phyloP scores from a whole-genome alignment of 2,329 filamentous ascomycete genomes.

The Raffaelea deltoideospora region DNA sequence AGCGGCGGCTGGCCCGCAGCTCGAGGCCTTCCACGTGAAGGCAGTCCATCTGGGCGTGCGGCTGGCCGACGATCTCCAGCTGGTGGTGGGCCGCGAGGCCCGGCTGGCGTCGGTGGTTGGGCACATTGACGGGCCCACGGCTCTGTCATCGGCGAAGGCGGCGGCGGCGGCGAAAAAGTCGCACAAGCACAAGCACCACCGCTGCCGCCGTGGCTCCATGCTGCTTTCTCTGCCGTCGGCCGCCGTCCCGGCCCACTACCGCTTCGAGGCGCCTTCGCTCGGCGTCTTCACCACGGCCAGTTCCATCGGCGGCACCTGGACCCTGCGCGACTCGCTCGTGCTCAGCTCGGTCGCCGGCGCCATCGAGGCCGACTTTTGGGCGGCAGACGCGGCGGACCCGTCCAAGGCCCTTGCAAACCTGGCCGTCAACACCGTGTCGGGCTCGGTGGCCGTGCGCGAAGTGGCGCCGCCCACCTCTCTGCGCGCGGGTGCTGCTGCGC shows the following conservation, averaged over 20 bases:
- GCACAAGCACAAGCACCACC: conserved; percentile 4
- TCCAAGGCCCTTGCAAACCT: too few relatives aligned
- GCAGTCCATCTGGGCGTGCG: conserved; percentile 24
- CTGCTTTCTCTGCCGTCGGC: conserved; percentile 9
- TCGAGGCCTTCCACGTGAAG: conserved; percentile 22
- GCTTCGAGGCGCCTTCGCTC: conserved; percentile 26
- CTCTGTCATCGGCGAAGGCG: not conserved
- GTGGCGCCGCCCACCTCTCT: conserved; percentile 11
- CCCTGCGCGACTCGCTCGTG: conserved; percentile 31
- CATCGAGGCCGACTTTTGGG: conserved; percentile 21
- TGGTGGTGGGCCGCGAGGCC: conserved; percentile 16
- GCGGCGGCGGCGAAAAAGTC: not conserved
- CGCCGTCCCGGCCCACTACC: conserved; percentile 14
- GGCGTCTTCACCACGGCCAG: conserved; percentile 27
- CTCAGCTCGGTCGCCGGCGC: conserved; percentile 29
- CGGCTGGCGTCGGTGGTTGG: conserved; percentile 23
- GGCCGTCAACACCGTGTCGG: not conserved
- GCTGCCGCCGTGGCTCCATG: conserved; percentile 10
- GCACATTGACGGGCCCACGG: conserved; percentile 20
- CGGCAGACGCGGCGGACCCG: conserved; percentile 18
- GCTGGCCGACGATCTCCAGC: conserved; percentile 23
- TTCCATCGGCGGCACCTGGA: conserved; percentile 30
- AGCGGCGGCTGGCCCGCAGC: conserved; percentile 6
- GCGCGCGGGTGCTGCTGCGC: too few relatives aligned
- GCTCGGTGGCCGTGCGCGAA: conserved; percentile 24